Conservation (phyloP, 805 yeast species). For the Kazachstania bromeliacearum region DNA sequence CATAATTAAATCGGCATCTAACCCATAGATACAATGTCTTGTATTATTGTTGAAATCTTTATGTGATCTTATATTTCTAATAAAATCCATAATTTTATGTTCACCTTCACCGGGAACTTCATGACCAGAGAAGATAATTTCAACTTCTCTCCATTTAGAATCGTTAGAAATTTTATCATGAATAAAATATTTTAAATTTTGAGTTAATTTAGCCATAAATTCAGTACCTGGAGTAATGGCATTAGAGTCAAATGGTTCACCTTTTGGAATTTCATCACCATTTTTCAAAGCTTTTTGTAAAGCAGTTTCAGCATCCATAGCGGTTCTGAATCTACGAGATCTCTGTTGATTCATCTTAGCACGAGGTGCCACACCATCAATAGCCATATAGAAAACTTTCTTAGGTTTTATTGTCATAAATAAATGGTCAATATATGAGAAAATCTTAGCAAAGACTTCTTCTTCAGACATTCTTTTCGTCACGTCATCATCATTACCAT, state of each 20-base stretch:
- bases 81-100: conserved; percentile 91
- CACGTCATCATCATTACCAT: conserved; percentile 54
- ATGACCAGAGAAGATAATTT: conserved; percentile 78
- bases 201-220: conserved; percentile 83
- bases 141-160: conserved; percentile 71
- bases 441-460: conserved; percentile 85
- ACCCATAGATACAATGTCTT: conserved; percentile 89
- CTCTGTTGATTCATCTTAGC: conserved; percentile 98
- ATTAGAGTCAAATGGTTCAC: conserved; percentile 77
- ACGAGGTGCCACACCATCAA: conserved; percentile 98
- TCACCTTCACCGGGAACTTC: conserved; percentile 99
- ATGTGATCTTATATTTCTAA: conserved; percentile 69
- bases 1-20: conserved; percentile 94
- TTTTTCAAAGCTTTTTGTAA: conserved; percentile 60
- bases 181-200: conserved; percentile 75
- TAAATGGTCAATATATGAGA: conserved; percentile 88
- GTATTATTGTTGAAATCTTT: conserved; percentile 65
- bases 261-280: conserved; percentile 71
- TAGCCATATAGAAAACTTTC: conserved; percentile 86
- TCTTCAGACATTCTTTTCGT: conserved; percentile 73
- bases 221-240: conserved; percentile 96
- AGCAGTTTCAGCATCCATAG: conserved; percentile 80
- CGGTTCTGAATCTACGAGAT: conserved; percentile 89
- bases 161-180: conserved; percentile 83
- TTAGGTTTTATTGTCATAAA: conserved; percentile 82